Evolutionary conservation across 2,329 filamentous ascomycete genomes (phyloP).

Genomic region (Emericellopsis atlantica): DNA sequence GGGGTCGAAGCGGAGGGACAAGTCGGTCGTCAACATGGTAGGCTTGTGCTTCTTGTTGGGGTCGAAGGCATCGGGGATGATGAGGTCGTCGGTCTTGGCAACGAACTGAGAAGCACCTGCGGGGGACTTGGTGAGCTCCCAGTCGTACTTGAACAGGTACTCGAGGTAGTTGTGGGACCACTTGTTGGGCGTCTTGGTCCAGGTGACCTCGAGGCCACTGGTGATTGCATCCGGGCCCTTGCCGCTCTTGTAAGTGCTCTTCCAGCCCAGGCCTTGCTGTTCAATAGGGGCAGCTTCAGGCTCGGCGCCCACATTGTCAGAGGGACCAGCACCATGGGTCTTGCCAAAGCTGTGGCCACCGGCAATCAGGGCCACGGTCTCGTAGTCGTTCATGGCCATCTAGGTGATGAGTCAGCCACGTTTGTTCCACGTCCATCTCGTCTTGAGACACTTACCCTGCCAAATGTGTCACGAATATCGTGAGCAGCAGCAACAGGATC

Average conservation of each 20-base stretch:
- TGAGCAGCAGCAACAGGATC: constrained; percentile 56
- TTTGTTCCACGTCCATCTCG: neutral
- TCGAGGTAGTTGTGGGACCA: constrained; percentile 67
- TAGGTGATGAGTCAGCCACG: neutral
- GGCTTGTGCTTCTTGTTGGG: constrained; percentile 58
- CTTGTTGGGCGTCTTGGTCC: constrained; percentile 64
- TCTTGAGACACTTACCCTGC: constrained; percentile 41
- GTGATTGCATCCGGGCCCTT: constrained; percentile 65
- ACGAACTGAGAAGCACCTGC: constrained; percentile 68
- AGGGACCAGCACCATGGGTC: constrained; percentile 60
- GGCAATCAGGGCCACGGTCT: constrained; percentile 68
- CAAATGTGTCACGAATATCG: constrained; percentile 65
- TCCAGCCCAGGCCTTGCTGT: constrained; percentile 62
- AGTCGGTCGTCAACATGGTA: constrained; percentile 66
- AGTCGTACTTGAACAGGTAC: constrained; percentile 68
- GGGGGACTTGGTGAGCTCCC: constrained; percentile 64
- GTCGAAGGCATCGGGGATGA: constrained; percentile 63
- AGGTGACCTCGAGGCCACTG: constrained; percentile 65
- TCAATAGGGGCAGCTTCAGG: constrained; percentile 53
- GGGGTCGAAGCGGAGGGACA: constrained; percentile 60
- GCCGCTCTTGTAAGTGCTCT: constrained; percentile 49
- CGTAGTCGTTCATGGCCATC: constrained; percentile 61
- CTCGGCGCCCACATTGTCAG: constrained; percentile 52
- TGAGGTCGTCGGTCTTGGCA: constrained; percentile 52
- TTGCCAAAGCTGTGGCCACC: constrained; percentile 73